phyloP scores from a whole-genome alignment of 768 basidiomycete species.

The Psilocybe azurescens region DNA sequence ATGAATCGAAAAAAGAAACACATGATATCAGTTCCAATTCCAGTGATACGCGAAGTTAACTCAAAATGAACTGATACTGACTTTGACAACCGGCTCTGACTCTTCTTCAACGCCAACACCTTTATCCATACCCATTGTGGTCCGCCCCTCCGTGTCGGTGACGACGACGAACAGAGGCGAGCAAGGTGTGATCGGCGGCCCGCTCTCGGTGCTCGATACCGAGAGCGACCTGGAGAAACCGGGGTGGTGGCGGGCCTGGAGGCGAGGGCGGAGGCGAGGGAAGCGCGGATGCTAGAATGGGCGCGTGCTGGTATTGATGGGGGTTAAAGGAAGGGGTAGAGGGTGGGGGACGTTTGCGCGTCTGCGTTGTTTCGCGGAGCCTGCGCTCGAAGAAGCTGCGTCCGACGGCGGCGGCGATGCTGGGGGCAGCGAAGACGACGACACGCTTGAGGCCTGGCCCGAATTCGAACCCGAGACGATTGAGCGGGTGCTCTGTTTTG shows the following conservation, averaged over 20 bases:
- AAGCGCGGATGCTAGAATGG: not conserved
- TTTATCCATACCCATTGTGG: not conserved
- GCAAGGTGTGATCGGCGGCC: conserved; percentile 15
- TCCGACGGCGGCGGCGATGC: not conserved
- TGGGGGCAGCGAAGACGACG: not conserved
- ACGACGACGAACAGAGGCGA: conserved; percentile 14
- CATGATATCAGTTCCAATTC: not conserved
- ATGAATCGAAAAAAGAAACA: not conserved
- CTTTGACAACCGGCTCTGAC: not conserved
- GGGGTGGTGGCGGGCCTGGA: not conserved
- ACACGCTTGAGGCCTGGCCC: not conserved
- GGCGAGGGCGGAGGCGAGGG: not conserved
- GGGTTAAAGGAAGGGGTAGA: not conserved
- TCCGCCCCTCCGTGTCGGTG: not conserved
- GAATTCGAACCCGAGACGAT: too few relatives aligned
- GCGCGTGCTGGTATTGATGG: not conserved
- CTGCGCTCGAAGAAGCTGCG: not conserved
- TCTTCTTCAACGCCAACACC: not conserved
- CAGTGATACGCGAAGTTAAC: too few relatives aligned
- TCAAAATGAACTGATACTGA: not conserved
- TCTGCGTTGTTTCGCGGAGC: not conserved
- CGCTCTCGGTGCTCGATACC: conserved; percentile 11
- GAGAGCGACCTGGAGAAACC: not conserved
- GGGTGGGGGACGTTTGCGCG: not conserved
- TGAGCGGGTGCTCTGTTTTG: too few relatives aligned